Base-by-base conservation (phyloP, 208 protist genomes). In the Phytomonas serpens region DNA sequence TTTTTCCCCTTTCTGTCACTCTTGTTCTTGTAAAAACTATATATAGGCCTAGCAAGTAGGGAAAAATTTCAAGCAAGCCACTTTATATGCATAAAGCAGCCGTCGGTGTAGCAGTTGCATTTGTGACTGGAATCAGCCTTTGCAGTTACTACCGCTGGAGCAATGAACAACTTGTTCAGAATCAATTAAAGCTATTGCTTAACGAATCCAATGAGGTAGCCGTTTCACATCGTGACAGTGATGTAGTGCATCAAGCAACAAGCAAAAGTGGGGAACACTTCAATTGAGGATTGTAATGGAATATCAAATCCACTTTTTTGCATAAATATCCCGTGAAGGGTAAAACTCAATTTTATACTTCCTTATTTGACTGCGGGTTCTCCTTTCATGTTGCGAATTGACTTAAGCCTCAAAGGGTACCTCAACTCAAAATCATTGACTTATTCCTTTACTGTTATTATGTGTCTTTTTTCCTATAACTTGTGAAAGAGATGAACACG, bases 151-250 rank as follows among this genome's bases (percentile, higher is more conserved):
- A 84, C 62, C 69, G 73, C 9, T 71, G 67, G 64, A 75, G 68
- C n/a, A 81, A 78, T 64, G 76, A 84, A 61, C 57, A 64, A 32
- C 79, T 84, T 29, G 79, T 84, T 3, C 34, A 71, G 69, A 72
- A 74, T 23, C 72, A 84, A 64, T 78, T 84, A 71, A 42, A 40
- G 33, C 33, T 78, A 16, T 40, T 83, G 36, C 72, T 78, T 67
- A 61, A 68, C 27, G 47, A 75, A n/a, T 66, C 73, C 6, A 38
- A 11, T 11, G 34, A 19, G 23, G 34, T 42, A 27, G 29, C 30
- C 36, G 13, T 34, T 52, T 11, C 68, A 57, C 61, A 69, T 10
- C 47, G 6, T 19, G 14, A 19, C 9, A 0, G 14, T 19, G 14
- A 65, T 65, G 32, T 34, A 42, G 62, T 19, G 14, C 9, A 10